phyloP scores from a whole-genome alignment of 768 basidiomycete species.

The Naganishia vishniacii region DNA sequence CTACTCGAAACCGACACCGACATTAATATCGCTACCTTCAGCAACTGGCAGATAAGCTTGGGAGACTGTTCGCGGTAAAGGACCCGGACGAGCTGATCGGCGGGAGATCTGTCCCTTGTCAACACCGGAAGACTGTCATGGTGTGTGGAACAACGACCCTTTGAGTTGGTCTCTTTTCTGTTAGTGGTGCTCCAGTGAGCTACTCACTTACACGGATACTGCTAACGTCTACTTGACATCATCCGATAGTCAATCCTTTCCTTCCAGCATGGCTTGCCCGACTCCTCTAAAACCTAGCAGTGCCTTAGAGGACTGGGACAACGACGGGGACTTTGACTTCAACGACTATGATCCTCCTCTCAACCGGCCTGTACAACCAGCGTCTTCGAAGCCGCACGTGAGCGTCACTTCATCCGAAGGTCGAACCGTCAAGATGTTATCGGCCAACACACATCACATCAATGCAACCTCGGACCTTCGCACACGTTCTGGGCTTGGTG shows the following conservation, averaged over 20 bases:
- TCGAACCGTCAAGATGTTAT: slow-evolving; percentile 1
- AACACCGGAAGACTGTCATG: background rate
- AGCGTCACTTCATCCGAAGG: background rate
- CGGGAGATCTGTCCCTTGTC: background rate
- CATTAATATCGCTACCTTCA: too few relatives aligned
- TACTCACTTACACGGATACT: background rate
- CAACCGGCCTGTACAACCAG: slow-evolving; percentile 17
- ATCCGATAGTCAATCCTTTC: background rate
- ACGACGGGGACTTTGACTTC: slow-evolving; percentile 42
- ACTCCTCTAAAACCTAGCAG: background rate
- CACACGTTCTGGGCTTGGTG: background rate
- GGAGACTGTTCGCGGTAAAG: too few relatives aligned
- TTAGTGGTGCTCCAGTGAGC: background rate
- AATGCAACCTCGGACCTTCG: background rate
- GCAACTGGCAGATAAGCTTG: too few relatives aligned
- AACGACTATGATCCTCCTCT: background rate
- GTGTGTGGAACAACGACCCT: background rate
- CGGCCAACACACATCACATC: background rate
- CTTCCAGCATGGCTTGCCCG: slow-evolving; percentile 1
- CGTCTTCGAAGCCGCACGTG: slow-evolving; percentile 7
- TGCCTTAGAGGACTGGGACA: slow-evolving; percentile 40
- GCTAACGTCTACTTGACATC: background rate
- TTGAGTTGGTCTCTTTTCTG: background rate
- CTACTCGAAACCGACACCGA: too few relatives aligned
- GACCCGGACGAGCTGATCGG: background rate